These are phyloP conservation scores for Pseudocercospora crystallina DNA, from an alignment of 2,329 filamentous ascomycete genomes.

Conservation along the genomic window DNA sequence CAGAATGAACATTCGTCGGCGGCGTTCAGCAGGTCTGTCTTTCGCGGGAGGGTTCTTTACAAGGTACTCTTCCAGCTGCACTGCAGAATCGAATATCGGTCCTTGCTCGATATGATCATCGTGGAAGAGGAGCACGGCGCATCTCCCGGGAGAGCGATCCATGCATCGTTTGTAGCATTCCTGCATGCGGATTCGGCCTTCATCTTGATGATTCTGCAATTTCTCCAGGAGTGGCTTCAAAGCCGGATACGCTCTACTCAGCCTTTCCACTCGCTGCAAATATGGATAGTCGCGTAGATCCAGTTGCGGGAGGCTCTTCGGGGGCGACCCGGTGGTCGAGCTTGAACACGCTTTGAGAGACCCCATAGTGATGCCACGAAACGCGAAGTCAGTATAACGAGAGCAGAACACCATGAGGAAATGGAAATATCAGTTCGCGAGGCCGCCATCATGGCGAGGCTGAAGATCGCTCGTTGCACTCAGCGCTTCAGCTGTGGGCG, in stretches of 20 bases:
- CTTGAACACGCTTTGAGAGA: too few species aligned
- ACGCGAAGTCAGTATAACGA: too few species aligned
- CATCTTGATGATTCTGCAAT: conserved; percentile 10
- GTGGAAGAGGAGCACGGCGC: conserved; percentile 14
- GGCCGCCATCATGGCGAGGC: background rate
- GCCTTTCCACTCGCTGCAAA: conserved; percentile 1
- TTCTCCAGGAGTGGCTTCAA: conserved; percentile 10
- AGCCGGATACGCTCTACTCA: conserved; percentile 5
- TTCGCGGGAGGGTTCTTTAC: background rate
- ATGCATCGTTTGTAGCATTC: background rate
- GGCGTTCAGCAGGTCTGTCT: background rate
- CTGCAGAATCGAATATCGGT: background rate
- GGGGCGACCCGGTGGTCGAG: too few species aligned
- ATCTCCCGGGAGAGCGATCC: conserved; percentile 10
- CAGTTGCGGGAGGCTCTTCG: too few species aligned
- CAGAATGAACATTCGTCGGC: conserved; percentile 24
- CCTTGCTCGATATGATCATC: background rate
- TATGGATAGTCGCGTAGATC: conserved; percentile 3
- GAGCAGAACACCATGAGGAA: too few species aligned
- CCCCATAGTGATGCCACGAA: too few species aligned
- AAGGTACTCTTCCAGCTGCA: conserved; percentile 1
- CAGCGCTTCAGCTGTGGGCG: background rate
- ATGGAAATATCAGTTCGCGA: too few species aligned
- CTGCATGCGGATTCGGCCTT: conserved; percentile 3
- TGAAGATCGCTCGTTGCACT: background rate